Conservation (phyloP, 1,284 basidiomycete genomes). For the Fomes fomentarius region DNA sequence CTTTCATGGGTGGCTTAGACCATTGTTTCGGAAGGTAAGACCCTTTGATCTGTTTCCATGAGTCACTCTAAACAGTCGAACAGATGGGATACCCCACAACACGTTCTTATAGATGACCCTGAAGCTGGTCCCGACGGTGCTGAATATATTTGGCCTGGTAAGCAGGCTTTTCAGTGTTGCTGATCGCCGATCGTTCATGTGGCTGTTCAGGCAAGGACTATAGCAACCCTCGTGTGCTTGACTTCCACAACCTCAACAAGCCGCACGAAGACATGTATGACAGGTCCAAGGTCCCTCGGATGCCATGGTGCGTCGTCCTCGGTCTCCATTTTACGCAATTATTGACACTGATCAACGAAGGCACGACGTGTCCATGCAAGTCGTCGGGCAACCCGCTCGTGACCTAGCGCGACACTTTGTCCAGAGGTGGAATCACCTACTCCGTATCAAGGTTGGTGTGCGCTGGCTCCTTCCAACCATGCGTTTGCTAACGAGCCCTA, state of each 20-base stretch:
- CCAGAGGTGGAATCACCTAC: slow-evolving; percentile 91
- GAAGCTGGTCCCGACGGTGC: slow-evolving; percentile 58
- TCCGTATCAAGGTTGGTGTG: slow-evolving; percentile 81
- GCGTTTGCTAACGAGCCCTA: slow-evolving; percentile 1
- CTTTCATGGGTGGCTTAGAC: slow-evolving; percentile 98
- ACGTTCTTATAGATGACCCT: slow-evolving; percentile 87
- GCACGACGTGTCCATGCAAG: slow-evolving; percentile 96
- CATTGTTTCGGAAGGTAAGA: slow-evolving; percentile 85
- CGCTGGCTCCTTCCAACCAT: not conserved
- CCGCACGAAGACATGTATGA: slow-evolving; percentile 96
- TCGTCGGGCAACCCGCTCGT: slow-evolving; percentile 95
- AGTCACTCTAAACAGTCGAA: not conserved
- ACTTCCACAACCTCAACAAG: slow-evolving; percentile 89
- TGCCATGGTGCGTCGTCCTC: slow-evolving; percentile 82
- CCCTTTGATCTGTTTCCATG: too few relatives aligned
- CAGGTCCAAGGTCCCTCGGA: slow-evolving; percentile 85
- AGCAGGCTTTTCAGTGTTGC: not conserved
- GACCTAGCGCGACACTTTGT: slow-evolving; percentile 96
- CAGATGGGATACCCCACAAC: slow-evolving; percentile 96
- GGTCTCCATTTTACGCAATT: not conserved
- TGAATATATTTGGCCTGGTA: slow-evolving; percentile 84
- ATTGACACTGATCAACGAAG: slow-evolving; percentile 39
- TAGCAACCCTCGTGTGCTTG: slow-evolving; percentile 87
- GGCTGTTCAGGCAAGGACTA: slow-evolving; percentile 83
- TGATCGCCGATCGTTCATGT: not conserved